Conservation (phyloP, 202 grass and related monocot genomes). For the Carex sylvatica region DNA sequence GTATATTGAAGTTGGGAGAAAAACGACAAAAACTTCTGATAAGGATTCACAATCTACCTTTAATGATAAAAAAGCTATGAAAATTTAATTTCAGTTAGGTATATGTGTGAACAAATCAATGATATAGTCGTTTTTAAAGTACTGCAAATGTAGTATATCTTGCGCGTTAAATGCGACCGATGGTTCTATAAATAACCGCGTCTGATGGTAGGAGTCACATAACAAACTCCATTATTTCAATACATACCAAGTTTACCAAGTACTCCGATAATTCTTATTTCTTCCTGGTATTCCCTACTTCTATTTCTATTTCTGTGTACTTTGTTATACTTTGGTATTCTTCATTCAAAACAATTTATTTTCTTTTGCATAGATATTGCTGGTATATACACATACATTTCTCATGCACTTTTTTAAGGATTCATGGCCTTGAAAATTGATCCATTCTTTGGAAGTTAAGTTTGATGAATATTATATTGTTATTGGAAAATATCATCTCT, state of each 20-base stretch:
- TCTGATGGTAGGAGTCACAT: not conserved
- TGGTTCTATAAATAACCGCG: not conserved
- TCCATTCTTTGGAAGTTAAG: not conserved
- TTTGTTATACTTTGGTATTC: not conserved
- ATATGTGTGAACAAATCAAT: not conserved
- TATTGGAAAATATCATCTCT: no score
- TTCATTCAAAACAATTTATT: not conserved
- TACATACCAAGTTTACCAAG: not conserved
- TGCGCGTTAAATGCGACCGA: not conserved
- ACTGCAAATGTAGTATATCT: not conserved
- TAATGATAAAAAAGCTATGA: not conserved
- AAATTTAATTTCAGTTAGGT: not conserved
- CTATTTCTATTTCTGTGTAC: not conserved
- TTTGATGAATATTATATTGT: not conserved
- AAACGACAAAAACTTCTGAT: not conserved
- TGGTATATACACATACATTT: not conserved
- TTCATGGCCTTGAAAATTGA: not conserved
- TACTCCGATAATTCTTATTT: not conserved
- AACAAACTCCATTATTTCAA: not conserved
- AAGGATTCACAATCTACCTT: not conserved
- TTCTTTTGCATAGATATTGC: not conserved
- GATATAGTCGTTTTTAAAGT: not conserved
- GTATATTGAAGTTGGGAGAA: conserved; percentile 1
- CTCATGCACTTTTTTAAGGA: not conserved
- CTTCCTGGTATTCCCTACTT: not conserved